Evolutionary conservation across 345 rosid genomes (phyloP).

Genomic region (Populus nigra): DNA sequence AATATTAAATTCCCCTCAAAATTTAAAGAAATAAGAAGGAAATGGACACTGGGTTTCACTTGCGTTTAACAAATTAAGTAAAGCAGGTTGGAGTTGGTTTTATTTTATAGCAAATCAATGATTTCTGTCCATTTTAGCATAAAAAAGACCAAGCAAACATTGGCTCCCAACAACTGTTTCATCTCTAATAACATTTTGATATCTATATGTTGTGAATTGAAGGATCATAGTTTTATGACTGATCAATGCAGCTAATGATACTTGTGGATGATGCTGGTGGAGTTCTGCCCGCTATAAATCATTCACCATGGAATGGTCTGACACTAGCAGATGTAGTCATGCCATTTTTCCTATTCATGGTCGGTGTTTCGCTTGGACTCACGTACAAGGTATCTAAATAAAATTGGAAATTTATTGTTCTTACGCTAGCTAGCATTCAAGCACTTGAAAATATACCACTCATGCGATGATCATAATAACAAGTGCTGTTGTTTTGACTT

Average conservation of each 20-base stretch:
- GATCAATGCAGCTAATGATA: slow-evolving; percentile 76
- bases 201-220: not conserved
- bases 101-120: not conserved
- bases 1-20: not conserved
- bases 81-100: not conserved
- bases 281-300: slow-evolving; percentile 69
- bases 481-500: not conserved
- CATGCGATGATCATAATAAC: not conserved
- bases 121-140: not conserved
- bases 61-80: not conserved
- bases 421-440: not conserved
- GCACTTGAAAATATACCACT: not conserved
- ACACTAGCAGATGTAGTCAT: slow-evolving; percentile 88
- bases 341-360: slow-evolving; percentile 91
- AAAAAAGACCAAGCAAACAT: not conserved
- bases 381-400: slow-evolving; percentile 62
- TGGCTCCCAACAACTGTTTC: not conserved
- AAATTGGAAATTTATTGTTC: slow-evolving; percentile 6
- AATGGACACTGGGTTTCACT: not conserved
- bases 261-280: slow-evolving; percentile 84
- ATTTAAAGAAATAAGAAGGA: not conserved
- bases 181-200: not conserved
- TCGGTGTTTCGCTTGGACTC: slow-evolving; percentile 76
- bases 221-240: not conserved
- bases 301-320: slow-evolving; percentile 90